These are phyloP conservation scores for Sporisorium reilianum DNA, from an alignment of 1,284 basidiomycete species.

Conservation along the genomic window DNA sequence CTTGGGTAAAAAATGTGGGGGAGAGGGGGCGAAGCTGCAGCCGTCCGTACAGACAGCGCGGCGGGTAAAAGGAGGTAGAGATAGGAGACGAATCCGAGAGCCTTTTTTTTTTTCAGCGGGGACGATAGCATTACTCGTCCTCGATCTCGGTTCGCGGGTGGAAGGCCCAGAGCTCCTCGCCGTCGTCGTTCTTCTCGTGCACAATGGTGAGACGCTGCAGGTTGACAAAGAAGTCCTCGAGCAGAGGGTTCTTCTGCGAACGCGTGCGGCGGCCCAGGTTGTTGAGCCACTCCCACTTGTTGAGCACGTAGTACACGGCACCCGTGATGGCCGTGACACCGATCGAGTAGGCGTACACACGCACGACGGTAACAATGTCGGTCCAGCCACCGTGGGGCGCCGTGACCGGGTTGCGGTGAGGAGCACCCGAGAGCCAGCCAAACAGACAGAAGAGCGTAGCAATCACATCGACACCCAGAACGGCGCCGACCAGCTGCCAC, in stretches of 20 bases:
- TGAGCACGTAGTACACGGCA: slow-evolving; percentile 71
- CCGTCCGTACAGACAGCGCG: background rate
- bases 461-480: slow-evolving; percentile 73
- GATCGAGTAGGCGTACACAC: slow-evolving; percentile 73
- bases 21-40: slow-evolving; percentile 1
- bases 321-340: slow-evolving; percentile 73
- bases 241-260: slow-evolving; percentile 71
- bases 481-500: slow-evolving; percentile 73
- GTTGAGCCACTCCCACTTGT: slow-evolving; percentile 72
- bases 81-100: slow-evolving; percentile 1
- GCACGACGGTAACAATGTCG: slow-evolving; percentile 74
- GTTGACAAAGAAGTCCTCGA: slow-evolving; percentile 73
- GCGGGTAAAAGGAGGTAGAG: background rate
- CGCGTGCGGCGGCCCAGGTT: slow-evolving; percentile 72
- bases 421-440: slow-evolving; percentile 74
- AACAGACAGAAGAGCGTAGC: slow-evolving; percentile 73
- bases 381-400: slow-evolving; percentile 70
- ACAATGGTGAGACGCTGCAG: slow-evolving; percentile 73
- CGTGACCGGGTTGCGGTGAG: slow-evolving; percentile 69
- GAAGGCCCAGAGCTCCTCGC: slow-evolving; percentile 67
- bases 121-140: slow-evolving; percentile 58
- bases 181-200: slow-evolving; percentile 70
- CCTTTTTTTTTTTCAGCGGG: background rate
- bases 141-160: slow-evolving; percentile 67
- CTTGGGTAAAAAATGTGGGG: slow-evolving; percentile 16